Evolutionary conservation across 768 basidiomycete species (phyloP), one percentile per base, ranked within the genome.

Genomic region (Boletus barrowsii): DNA sequence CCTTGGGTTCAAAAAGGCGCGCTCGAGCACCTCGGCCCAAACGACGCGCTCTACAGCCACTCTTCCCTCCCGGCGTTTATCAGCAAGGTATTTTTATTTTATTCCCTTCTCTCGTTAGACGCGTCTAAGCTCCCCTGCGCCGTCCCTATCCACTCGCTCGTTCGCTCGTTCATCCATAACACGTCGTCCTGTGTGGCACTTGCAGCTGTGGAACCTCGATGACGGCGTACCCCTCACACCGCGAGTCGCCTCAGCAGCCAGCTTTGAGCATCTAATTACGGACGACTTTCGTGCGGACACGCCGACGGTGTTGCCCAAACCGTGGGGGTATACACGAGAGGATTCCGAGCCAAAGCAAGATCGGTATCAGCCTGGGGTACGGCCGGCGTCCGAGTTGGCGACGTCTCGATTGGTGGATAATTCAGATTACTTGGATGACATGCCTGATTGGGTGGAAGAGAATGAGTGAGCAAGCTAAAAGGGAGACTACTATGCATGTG

Each of bases 161-260:
- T 9, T 24, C 33, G 13, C 14, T 2, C 35, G 10, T 3, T 17
- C 13, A 36, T 17, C 35, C 15, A 11, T 37, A 10, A 45, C 14
- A 4, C 13, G 2, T 15, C 24, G 14, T n/a, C 14, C 20, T 35
- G 13, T 9, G 20, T 44, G 0, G 4, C 14, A 13, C 13, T 8
- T 42, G 3, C 30, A 66, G 65, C 26, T 66, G n/a, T 66, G 65
- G 65, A 57, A 67, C 51, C 58, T 66, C 26, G 65, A 68, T 13
- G 41, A 24, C 11, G 65, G 62, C 9, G 49, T 53, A 9, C 62
- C 62, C 0, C 62, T 66, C 15, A 65, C 65, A 3, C 60, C 65
- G 14, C 60, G 62, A 8, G 57, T 55, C 11, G 62, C 59, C 2
- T 49, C 57, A 0, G 65, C 62, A 1, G 56, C 65, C 3, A 62